phyloP scores from a whole-genome alignment of 352 stramenopile genomes.

The Globisporangium yorkense region DNA sequence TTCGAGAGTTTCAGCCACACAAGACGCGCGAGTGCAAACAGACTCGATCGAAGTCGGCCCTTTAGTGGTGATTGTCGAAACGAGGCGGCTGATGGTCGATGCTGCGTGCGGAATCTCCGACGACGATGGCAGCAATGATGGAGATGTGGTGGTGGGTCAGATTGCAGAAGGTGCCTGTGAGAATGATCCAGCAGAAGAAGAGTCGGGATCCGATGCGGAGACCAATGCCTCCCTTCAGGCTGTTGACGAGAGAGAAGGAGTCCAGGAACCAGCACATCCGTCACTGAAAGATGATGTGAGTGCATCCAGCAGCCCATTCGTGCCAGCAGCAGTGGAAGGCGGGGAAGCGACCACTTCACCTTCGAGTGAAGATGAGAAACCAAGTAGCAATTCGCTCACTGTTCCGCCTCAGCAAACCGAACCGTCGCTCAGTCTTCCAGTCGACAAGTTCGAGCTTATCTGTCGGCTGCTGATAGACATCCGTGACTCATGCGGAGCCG shows the following conservation, averaged over 20 bases:
- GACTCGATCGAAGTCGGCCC: background rate
- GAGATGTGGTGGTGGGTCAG: background rate
- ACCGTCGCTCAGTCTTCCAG: conserved; percentile 5
- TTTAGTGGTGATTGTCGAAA: background rate
- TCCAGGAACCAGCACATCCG: background rate
- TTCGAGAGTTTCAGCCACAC: background rate
- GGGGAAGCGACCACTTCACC: background rate
- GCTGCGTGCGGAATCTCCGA: conserved; percentile 2
- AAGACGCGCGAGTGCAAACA: background rate
- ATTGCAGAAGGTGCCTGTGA: background rate
- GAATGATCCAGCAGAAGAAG: background rate
- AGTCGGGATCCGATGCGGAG: background rate
- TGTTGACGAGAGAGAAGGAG: background rate
- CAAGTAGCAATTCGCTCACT: background rate
- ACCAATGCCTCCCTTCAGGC: background rate
- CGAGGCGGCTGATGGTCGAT: background rate
- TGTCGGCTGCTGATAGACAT: conserved; percentile 35
- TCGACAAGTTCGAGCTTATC: conserved; percentile 30
- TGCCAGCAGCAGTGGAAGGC: background rate
- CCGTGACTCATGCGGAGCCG: conserved; percentile 13
- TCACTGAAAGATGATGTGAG: background rate
- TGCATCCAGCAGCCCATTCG: background rate
- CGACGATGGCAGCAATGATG: background rate
- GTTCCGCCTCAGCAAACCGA: background rate
- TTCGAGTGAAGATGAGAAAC: background rate